These are phyloP conservation scores for Neurospora sp. DNA, from an alignment of 495 filamentous ascomycete genomes.

Conservation along the genomic window DNA sequence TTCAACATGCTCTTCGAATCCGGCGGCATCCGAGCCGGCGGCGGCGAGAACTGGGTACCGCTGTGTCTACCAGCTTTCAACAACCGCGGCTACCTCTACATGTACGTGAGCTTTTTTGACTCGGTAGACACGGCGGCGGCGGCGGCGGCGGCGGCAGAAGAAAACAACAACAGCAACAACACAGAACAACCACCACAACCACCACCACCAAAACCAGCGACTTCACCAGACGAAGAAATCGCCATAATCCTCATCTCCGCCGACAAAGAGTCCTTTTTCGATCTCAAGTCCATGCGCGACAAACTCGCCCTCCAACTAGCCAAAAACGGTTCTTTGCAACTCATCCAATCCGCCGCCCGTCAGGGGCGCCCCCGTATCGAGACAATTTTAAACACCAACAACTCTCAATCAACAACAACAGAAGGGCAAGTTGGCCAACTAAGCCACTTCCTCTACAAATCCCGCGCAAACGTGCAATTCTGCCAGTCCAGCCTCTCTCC, in stretches of 20 bases:
- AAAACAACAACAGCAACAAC: not conserved
- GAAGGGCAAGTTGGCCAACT: constrained; percentile 33
- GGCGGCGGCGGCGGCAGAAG: constrained; percentile 14
- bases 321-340: constrained; percentile 61
- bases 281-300: constrained; percentile 76
- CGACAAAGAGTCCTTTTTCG: constrained; percentile 86
- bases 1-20: constrained; percentile 99
- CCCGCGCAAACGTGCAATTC: constrained; percentile 86
- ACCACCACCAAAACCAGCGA: not conserved
- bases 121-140: constrained; percentile 10
- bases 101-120: constrained; percentile 92
- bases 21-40: constrained; percentile 69
- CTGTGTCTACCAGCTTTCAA: constrained; percentile 96
- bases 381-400: constrained; percentile 39
- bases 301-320: constrained; percentile 64
- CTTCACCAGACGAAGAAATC: constrained; percentile 54
- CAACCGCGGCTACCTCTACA: constrained; percentile 93
- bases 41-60: constrained; percentile 96
- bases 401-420: not conserved
- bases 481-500: constrained; percentile 77
- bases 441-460: constrained; percentile 91
- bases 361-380: constrained; percentile 56
- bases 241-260: constrained; percentile 88
- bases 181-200: constrained; percentile 11
- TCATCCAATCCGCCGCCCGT: constrained; percentile 62